Conservation (phyloP, 345 rosid species). For the Gossypium anomalum region DNA sequence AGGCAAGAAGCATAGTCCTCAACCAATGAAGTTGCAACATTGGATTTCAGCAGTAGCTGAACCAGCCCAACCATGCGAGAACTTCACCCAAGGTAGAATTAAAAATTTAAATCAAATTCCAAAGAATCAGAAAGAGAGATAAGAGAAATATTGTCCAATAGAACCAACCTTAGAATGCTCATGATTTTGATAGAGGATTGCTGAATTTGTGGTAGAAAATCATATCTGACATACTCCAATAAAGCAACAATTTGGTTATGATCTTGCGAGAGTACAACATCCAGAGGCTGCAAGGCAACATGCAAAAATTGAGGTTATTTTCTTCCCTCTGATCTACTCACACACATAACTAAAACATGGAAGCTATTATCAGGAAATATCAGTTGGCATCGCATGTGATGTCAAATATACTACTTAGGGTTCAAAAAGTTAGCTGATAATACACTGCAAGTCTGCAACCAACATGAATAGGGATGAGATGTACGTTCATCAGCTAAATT, state of each 20-base stretch:
- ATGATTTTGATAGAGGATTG: slow-evolving; percentile 76
- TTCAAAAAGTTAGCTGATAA: neutral
- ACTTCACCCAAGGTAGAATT: slow-evolving; percentile 34
- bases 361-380: slow-evolving; percentile 1
- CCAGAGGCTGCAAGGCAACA: slow-evolving; percentile 69
- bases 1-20: slow-evolving; percentile 97
- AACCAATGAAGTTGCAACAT: slow-evolving; percentile 60
- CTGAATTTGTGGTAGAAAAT: slow-evolving; percentile 70
- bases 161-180: slow-evolving; percentile 69
- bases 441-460: neutral
- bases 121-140: slow-evolving; percentile 7
- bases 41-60: slow-evolving; percentile 68
- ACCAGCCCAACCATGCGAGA: slow-evolving; percentile 91
- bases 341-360: neutral
- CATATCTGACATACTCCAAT: slow-evolving; percentile 95
- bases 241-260: slow-evolving; percentile 73
- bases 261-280: slow-evolving; percentile 87
- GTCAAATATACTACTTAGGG: neutral
- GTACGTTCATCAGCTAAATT: slow-evolving; percentile 1
- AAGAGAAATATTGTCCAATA: slow-evolving; percentile 5
- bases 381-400: neutral
- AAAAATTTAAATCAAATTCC: slow-evolving; percentile 7
- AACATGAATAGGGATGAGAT: neutral
- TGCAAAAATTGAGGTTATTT: slow-evolving; percentile 6
- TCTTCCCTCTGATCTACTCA: neutral